These are phyloP conservation scores for Saturnispora sekii DNA, from an alignment of 805 yeast genomes.

Conservation along the genomic window DNA sequence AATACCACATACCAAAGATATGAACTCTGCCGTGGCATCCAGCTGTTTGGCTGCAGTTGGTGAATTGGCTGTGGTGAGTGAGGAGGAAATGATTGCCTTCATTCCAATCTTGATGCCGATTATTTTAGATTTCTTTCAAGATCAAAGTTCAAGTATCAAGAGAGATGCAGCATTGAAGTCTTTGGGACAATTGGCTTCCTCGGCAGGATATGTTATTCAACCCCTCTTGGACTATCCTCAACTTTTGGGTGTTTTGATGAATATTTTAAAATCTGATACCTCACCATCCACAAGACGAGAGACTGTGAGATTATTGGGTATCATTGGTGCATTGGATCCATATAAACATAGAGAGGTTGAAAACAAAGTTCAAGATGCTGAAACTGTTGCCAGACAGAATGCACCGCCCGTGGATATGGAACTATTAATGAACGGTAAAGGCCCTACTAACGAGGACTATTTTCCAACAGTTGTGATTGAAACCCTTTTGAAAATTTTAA, in stretches of 20 bases:
- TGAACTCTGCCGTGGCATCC: conserved; percentile 74
- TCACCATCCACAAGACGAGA: conserved; percentile 71
- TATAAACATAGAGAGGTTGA: conserved; percentile 91
- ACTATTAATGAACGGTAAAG: conserved; percentile 83
- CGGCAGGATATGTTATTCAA: conserved; percentile 91
- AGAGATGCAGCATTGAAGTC: conserved; percentile 85
- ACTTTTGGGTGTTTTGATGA: conserved; percentile 68
- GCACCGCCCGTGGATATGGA: conserved; percentile 89
- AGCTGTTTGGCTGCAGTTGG: conserved; percentile 83
- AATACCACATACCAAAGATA: conserved; percentile 63
- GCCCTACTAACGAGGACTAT: conserved; percentile 87
- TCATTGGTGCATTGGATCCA: conserved; percentile 94
- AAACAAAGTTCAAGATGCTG: conserved; percentile 32
- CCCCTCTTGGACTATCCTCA: conserved; percentile 91
- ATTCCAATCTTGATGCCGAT: conserved; percentile 77
- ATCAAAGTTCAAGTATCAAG: conserved; percentile 80
- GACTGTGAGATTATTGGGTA: conserved; percentile 82
- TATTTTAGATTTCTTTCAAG: conserved; percentile 79
- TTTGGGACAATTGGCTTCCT: conserved; percentile 78
- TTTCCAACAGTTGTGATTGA: conserved; percentile 92
- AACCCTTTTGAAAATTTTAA: conserved; percentile 71
- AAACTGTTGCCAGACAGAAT: conserved; percentile 55
- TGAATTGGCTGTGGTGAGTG: conserved; percentile 79
- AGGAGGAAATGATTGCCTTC: conserved; percentile 69
- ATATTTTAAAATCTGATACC: conserved; percentile 72